These are phyloP conservation scores for Scedosporium boydii DNA, from an alignment of 2,329 filamentous ascomycete genomes.

Conservation along the genomic window DNA sequence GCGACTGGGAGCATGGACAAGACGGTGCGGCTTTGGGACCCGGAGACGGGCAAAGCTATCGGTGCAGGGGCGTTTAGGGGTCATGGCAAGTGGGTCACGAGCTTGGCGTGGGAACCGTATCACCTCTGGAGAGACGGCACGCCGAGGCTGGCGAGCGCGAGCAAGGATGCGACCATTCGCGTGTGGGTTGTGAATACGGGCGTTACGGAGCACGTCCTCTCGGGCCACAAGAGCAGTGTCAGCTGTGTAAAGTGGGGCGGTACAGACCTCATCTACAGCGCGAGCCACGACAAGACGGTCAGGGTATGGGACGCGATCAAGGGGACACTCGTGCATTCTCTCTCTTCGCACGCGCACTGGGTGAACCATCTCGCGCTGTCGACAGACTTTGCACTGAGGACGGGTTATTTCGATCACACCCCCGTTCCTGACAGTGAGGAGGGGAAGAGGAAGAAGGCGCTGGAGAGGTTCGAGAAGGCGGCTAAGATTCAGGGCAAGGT, in stretches of 20 bases:
- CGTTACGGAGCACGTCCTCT: slow-evolving; percentile 70
- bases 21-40: slow-evolving; percentile 81
- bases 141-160: slow-evolving; percentile 73
- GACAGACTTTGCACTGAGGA: slow-evolving; percentile 81
- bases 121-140: slow-evolving; percentile 69
- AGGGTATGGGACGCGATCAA: slow-evolving; percentile 79
- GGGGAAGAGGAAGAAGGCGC: slow-evolving; percentile 65
- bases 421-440: slow-evolving; percentile 57
- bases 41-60: slow-evolving; percentile 65
- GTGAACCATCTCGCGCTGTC: slow-evolving; percentile 92
- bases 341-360: slow-evolving; percentile 82
- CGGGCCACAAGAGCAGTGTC: slow-evolving; percentile 80
- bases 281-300: slow-evolving; percentile 84
- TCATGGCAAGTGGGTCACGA: slow-evolving; percentile 83
- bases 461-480: slow-evolving; percentile 75
- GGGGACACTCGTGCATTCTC: slow-evolving; percentile 70
- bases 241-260: slow-evolving; percentile 93
- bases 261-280: slow-evolving; percentile 73
- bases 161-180: slow-evolving; percentile 80
- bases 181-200: slow-evolving; percentile 78
- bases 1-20: slow-evolving; percentile 93
- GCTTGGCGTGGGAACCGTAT: slow-evolving; percentile 86
- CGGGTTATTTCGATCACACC: slow-evolving; percentile 78
- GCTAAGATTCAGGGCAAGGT: slow-evolving; percentile 67
- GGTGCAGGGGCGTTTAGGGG: slow-evolving; percentile 65